Evolutionary conservation across 768 basidiomycete genomes (phyloP).

Genomic region (Sistotremastrum suecicum): DNA sequence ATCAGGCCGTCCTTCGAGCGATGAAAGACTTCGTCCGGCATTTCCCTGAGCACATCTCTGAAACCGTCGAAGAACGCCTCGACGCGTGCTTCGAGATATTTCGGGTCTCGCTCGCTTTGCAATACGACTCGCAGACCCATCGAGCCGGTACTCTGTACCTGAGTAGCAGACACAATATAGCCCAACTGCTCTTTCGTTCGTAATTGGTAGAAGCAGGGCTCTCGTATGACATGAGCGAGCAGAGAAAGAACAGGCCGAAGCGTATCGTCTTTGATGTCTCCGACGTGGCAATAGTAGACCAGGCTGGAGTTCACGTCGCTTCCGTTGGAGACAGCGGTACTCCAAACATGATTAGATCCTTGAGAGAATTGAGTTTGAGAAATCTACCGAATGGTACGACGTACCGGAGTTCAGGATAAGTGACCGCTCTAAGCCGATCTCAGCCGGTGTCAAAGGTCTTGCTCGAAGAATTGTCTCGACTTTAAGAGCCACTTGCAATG

Average conservation of each 20-base stretch:
- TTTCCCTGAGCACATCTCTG: constrained; percentile 49
- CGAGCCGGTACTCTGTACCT: constrained; percentile 48
- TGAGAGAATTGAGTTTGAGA: not conserved
- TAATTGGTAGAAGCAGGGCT: constrained; percentile 82
- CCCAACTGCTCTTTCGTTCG: constrained; percentile 94
- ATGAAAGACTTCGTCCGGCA: constrained; percentile 59
- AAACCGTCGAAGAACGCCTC: constrained; percentile 76
- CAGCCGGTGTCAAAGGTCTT: constrained; percentile 36
- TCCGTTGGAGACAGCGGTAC: constrained; percentile 56
- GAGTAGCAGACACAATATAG: constrained; percentile 63
- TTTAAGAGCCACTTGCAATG: constrained; percentile 54
- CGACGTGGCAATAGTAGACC: constrained; percentile 76
- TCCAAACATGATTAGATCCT: constrained; percentile 64
- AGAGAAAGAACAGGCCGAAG: constrained; percentile 56
- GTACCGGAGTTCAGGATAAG: constrained; percentile 62
- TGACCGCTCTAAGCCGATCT: constrained; percentile 32
- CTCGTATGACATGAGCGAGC: constrained; percentile 72
- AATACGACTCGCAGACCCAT: constrained; percentile 72
- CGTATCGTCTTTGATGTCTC: constrained; percentile 45
- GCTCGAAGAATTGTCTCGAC: constrained; percentile 51
- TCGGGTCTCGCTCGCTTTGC: constrained; percentile 74
- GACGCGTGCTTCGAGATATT: constrained; percentile 74
- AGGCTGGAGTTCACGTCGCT: constrained; percentile 80
- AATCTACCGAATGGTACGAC: constrained; percentile 2
- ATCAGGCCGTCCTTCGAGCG: constrained; percentile 68